Evolutionary conservation across 1,284 basidiomycete species (phyloP).

Genomic region (Ceratobasidium sp.): DNA sequence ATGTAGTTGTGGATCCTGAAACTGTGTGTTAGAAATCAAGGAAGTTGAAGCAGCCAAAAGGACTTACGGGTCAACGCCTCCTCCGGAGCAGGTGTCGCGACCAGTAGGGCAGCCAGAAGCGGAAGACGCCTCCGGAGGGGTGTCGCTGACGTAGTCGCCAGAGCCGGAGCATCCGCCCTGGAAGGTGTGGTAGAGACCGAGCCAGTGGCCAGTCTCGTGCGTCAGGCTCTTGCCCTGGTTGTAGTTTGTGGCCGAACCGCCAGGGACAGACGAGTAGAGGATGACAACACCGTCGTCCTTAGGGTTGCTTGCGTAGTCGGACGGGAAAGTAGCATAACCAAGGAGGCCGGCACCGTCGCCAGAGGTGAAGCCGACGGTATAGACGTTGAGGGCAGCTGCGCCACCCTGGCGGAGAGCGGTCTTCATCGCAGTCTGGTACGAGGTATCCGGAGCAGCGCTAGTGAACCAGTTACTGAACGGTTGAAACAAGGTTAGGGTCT

Average conservation of each 20-base stretch:
- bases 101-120: slow-evolving; percentile 46
- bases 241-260: slow-evolving; percentile 49
- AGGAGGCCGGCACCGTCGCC: slow-evolving; percentile 45
- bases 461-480: slow-evolving; percentile 44
- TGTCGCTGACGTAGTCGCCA: slow-evolving; percentile 66
- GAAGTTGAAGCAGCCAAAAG: not conserved
- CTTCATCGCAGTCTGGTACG: slow-evolving; percentile 65
- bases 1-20: slow-evolving; percentile 45
- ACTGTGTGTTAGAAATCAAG: not conserved
- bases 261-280: slow-evolving; percentile 50
- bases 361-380: slow-evolving; percentile 45
- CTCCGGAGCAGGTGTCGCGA: slow-evolving; percentile 47
- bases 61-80: slow-evolving; percentile 45
- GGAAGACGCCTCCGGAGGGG: slow-evolving; percentile 49
- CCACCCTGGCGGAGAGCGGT: slow-evolving; percentile 40
- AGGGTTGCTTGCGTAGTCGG: slow-evolving; percentile 39
- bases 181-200: slow-evolving; percentile 69
- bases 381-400: slow-evolving; percentile 44
- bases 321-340: slow-evolving; percentile 48
- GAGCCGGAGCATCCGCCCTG: slow-evolving; percentile 63
- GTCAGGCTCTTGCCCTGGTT: slow-evolving; percentile 49
- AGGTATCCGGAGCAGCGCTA: slow-evolving; percentile 55
- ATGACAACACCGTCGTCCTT: slow-evolving; percentile 50
- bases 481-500: not conserved
- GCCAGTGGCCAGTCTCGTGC: slow-evolving; percentile 46